Base-by-base conservation (phyloP, 1,284 basidiomycete species). In the Ganoderma boninense region DNA sequence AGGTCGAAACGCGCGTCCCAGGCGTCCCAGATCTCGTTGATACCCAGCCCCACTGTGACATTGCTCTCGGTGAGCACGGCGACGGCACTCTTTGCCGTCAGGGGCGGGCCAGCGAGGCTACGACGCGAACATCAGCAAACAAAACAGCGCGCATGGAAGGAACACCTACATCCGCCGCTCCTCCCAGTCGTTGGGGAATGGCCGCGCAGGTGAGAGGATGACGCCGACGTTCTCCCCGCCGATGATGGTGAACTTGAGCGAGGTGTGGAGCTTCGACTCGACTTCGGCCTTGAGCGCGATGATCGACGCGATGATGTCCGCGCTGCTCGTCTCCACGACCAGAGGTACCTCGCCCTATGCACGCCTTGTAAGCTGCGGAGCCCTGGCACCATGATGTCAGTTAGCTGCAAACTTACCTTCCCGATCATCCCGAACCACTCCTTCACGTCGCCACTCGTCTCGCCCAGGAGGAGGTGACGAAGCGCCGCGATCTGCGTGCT, bases 161-260 rank as follows among this genome's bases (percentile, higher is more conserved):
- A 35, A n/a, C 1, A 74, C 86, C 76, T 73, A 91, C 88, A 90
- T 86, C 76, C 93, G 84, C 32, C 89, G 84, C 73, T 86, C 81
- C 76, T 95, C 91, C 92, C 94, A 97, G 1, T 84, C 84, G 35
- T 78, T 77, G 2, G 93, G 90, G 83, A 88, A 92, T 8, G 91
- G 87, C 70, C 86, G 84, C 16, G 85, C 77, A 74, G 89, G 80
- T 72, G 89, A 75, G 83, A 95, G 81, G 69, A 97, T 90, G 38
- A 97, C 93, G 18, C 92, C 91, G 18, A 96, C 87, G 63, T 87
- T 81, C 1, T 90, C 89, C 40, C 88, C 95, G n/a, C 94, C 94
- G 54, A 87, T 82, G 75, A 95, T 89, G 2, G 91, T 88, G 81
- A 93, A 82, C 66, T 85, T 84, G 79, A 92, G 84, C 3, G 80